Conservation (phyloP, 1,284 basidiomycete genomes). For the Tylopilus sp. region DNA sequence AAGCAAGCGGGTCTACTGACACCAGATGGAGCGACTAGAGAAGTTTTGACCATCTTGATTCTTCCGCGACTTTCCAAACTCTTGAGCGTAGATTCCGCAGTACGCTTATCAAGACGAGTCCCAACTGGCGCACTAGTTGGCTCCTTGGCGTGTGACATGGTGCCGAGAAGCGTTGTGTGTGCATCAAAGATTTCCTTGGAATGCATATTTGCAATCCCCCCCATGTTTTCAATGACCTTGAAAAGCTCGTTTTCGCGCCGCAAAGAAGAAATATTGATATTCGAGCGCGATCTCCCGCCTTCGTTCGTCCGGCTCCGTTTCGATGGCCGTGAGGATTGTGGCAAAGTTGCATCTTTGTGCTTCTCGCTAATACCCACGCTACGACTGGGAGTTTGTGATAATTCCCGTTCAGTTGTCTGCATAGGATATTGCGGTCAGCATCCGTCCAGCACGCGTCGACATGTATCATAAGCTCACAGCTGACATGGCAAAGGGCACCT, state of each 20-base stretch:
- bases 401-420: background rate
- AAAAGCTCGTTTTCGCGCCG: conserved; percentile 75
- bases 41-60: conserved; percentile 63
- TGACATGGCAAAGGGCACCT: background rate
- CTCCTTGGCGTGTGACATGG: conserved; percentile 54
- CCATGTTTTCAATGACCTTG: conserved; percentile 56
- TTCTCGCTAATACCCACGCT: conserved; percentile 12
- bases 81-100: conserved; percentile 54
- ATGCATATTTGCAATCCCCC: conserved; percentile 62
- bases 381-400: background rate
- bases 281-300: conserved; percentile 31
- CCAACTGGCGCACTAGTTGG: conserved; percentile 64
- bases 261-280: conserved; percentile 66
- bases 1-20: conserved; percentile 52
- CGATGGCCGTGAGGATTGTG: conserved; percentile 14
- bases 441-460: background rate
- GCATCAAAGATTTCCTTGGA: conserved; percentile 65
- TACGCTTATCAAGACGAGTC: conserved; percentile 69
- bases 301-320: conserved; percentile 24
- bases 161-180: conserved; percentile 56
- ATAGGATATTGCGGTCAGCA: conserved; percentile 2
- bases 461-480: conserved; percentile 7
- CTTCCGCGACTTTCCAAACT: conserved; percentile 58
- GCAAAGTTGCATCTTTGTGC: conserved; percentile 5
- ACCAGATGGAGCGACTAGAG: conserved; percentile 51